Conservation (phyloP, 1,284 basidiomycete species). For the Rhodofomes roseus region DNA sequence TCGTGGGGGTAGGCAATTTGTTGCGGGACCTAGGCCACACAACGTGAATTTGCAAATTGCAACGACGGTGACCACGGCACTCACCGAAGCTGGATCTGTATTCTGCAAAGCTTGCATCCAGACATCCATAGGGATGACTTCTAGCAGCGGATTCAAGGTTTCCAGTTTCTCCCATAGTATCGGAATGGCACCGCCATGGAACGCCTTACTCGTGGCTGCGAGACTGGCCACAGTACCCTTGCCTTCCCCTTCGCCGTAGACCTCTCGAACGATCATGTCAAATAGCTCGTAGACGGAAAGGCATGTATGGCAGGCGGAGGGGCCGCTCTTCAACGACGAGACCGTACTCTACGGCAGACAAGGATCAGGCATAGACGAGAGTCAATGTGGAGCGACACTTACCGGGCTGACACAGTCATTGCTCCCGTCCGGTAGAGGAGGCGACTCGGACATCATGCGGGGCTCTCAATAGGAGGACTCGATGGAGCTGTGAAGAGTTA, state of each 20-base stretch:
- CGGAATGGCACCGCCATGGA: not conserved
- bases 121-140: not conserved
- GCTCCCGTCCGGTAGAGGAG: not conserved
- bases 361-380: not conserved
- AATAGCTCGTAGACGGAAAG: not conserved
- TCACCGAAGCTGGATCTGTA: not conserved
- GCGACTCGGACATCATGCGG: not conserved
- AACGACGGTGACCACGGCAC: not conserved
- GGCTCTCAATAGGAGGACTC: not conserved
- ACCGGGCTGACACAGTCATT: not conserved
- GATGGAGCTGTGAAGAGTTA: not conserved
- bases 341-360: not conserved
- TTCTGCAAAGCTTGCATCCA: not conserved
- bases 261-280: not conserved
- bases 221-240: slow-evolving; percentile 1
- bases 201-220: not conserved
- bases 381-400: not conserved
- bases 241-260: not conserved
- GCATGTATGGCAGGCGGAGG: not conserved
- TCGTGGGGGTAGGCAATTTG: not conserved
- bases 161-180: slow-evolving; percentile 3
- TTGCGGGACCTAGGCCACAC: not conserved
- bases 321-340: not conserved
- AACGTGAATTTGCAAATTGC: not conserved
- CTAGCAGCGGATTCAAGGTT: not conserved